phyloP scores from a whole-genome alignment of 345 rosid species.

The Arabidopsis thaliana region DNA sequence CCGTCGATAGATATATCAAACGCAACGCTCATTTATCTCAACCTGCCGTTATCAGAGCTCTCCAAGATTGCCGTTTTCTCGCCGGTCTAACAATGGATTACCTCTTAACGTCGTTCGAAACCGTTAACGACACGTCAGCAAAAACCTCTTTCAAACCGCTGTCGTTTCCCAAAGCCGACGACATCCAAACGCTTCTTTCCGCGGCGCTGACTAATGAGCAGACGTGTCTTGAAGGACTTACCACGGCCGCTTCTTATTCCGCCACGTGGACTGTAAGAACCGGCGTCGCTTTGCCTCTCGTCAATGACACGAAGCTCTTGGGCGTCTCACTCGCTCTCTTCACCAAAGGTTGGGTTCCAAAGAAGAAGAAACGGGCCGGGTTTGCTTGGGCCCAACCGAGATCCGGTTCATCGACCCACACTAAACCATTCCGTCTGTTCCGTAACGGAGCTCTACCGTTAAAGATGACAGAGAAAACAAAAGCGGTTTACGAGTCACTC shows the following conservation, averaged over 20 bases:
- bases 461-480: slow-evolving; percentile 60
- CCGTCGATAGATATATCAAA: slow-evolving; percentile 54
- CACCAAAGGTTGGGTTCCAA: slow-evolving; percentile 78
- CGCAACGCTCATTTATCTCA: slow-evolving; percentile 52
- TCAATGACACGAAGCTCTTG: slow-evolving; percentile 77
- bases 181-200: slow-evolving; percentile 71
- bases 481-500: slow-evolving; percentile 49
- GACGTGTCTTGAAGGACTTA: slow-evolving; percentile 76
- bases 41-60: slow-evolving; percentile 59
- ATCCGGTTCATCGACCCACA: slow-evolving; percentile 20
- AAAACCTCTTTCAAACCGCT: slow-evolving; percentile 34
- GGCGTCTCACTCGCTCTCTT: slow-evolving; percentile 79
- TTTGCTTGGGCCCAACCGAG: slow-evolving; percentile 46
- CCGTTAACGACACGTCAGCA: slow-evolving; percentile 51
- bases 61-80: slow-evolving; percentile 74
- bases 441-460: slow-evolving; percentile 61
- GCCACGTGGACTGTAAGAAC: slow-evolving; percentile 57
- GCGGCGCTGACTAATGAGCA: slow-evolving; percentile 82
- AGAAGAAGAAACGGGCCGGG: slow-evolving; percentile 51
- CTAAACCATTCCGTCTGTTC: slow-evolving; percentile 38
- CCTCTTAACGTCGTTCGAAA: slow-evolving; percentile 54
- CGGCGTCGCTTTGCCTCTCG: slow-evolving; percentile 57
- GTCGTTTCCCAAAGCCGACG: slow-evolving; percentile 58
- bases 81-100: slow-evolving; percentile 66
- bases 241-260: slow-evolving; percentile 47